These are phyloP conservation scores for Ophiostoma himal-ulmi DNA, from an alignment of 2,329 filamentous ascomycete genomes.

Conservation along the genomic window DNA sequence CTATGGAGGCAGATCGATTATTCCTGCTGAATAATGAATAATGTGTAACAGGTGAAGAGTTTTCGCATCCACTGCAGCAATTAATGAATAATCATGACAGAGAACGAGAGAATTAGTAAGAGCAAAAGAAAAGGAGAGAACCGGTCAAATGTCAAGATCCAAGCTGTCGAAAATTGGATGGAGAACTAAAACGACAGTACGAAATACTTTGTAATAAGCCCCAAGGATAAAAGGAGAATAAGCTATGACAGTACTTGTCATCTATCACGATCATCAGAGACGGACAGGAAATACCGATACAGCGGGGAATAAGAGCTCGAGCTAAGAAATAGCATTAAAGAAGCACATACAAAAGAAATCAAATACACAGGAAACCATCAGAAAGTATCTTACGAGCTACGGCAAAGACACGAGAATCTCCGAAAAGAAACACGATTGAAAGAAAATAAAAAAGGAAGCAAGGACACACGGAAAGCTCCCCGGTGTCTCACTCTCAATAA, in stretches of 20 bases:
- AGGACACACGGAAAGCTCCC: neutral
- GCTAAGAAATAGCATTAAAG: neutral
- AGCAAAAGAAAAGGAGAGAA: no score
- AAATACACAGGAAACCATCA: no score
- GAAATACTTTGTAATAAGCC: no score
- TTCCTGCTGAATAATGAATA: neutral
- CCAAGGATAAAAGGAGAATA: neutral
- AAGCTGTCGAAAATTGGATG: neutral
- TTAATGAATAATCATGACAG: no score
- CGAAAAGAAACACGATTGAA: neutral
- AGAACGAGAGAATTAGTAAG: no score
- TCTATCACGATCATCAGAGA: neutral
- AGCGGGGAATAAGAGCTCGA: no score
- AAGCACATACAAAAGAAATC: neutral
- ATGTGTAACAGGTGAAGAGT: neutral
- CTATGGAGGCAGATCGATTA: neutral
- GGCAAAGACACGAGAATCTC: neutral
- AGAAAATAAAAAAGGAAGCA: neutral
- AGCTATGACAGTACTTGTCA: conserved; percentile 7
- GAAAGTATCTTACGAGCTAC: no score
- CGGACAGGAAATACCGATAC: neutral
- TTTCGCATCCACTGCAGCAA: neutral
- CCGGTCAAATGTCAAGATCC: neutral
- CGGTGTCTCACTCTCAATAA: neutral
- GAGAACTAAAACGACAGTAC: neutral